A percentile compares a stretch with the other conserved stretches of the same genome.
These are phyloP conservation scores for Oenanthe sinensis DNA, from an alignment of 129 eudicot species.

Conservation along the genomic window DNA sequence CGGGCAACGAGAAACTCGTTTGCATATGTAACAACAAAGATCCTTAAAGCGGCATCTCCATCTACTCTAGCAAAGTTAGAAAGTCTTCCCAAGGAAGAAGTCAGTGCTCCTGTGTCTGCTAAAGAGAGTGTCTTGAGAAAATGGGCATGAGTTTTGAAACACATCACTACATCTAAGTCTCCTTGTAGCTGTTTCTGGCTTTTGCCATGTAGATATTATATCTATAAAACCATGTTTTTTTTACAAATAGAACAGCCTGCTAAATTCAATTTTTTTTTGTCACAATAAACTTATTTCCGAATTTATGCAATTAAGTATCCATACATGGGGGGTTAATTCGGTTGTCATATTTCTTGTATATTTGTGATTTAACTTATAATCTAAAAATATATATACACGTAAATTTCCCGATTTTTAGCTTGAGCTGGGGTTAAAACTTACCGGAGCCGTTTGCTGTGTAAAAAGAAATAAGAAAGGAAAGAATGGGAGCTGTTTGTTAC, in stretches of 20 bases:
- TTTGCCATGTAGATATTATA: neutral
- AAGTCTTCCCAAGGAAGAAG: constrained; percentile 27
- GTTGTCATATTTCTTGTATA: neutral
- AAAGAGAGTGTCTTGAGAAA: constrained; percentile 65
- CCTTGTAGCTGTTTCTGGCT: neutral
- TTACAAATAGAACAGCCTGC: neutral
- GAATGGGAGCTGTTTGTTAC: neutral
- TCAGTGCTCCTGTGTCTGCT: constrained; percentile 40
- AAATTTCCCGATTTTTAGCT: neutral
- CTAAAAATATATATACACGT: no score
- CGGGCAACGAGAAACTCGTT: constrained; percentile 51
- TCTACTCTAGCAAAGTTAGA: constrained; percentile 20
- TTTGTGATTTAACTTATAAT: no score
- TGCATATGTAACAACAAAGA: constrained; percentile 37
- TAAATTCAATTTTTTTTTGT: neutral
- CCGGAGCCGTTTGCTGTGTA: neutral
- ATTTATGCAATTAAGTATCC: no score
- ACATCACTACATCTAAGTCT: neutral
- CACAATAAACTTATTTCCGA: neutral
- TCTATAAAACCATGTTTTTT: neutral
- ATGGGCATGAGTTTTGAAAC: constrained; percentile 41
- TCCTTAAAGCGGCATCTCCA: constrained; percentile 29
- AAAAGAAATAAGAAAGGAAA: no score
- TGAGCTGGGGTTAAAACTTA: neutral
- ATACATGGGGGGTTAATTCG: no score